Base-by-base conservation (phyloP, 345 rosid genomes). In the Laguncularia racemosa region DNA sequence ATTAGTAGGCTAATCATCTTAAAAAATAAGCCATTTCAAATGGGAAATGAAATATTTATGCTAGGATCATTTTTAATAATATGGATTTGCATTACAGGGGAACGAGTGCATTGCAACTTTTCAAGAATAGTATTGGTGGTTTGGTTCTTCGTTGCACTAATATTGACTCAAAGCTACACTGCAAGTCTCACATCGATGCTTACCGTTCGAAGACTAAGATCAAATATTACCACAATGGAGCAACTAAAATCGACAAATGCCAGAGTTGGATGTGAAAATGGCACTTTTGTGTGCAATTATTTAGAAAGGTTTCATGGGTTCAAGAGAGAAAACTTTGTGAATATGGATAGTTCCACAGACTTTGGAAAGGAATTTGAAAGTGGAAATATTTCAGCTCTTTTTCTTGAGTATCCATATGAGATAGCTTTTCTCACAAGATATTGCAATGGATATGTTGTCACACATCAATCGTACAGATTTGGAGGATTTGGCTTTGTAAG, bases 401-500 rank as follows among this genome's bases (percentile, higher is more conserved):
- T 81, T 65, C 68, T 79, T 23, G 91, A 84, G 65, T 70, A 69
- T 50, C 85, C 91, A 13, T 79, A 77, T 20, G 68, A 56, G 69
- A 76, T 61, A 71, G 77, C 77, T 12, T 77, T 75, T 71, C 52
- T 71, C 44, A 53, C 19, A 13, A 58, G 19, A 0, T 59, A 81
- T 65, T 77, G 87, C 78, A 70, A 67, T n/a, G 45, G 55, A 14
- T 81, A 60, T 62, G 33, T 57, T 4, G 69, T 72, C 20, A 64
- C 46, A 33, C 13, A 60, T 21, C 52, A 63, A 20, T 28, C 65
- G 20, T 59, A 56, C 65, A 77, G 74, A 71, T 81, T 77, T 52
- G 85, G 87, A 40, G 91, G 91, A 50, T 53, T 84, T 10, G 87
- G 76, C 67, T 81, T 81, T 46, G 87, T 81, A 46, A 78, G 83